Evolutionary conservation across 148 eudicot species (phyloP).

Genomic region (Pouteria glomerata): DNA sequence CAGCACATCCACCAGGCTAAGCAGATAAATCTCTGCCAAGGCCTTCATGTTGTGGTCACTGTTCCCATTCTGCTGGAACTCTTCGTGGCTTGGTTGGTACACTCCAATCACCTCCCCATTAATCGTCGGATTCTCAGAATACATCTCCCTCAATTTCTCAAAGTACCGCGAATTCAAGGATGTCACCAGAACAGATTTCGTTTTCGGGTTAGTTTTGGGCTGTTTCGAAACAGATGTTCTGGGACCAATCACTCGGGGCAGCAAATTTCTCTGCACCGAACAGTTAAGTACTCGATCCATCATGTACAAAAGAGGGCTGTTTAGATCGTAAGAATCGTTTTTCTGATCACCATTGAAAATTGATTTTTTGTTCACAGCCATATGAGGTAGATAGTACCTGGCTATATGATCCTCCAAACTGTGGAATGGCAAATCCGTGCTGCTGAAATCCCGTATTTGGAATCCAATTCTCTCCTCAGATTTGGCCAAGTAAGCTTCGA

Average conservation of each 20-base stretch:
- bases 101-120: constrained; percentile 62
- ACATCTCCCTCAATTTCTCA: constrained; percentile 54
- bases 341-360: neutral
- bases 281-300: constrained; percentile 68
- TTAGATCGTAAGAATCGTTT: neutral
- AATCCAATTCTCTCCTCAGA: constrained; percentile 82
- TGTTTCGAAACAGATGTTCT: constrained; percentile 17
- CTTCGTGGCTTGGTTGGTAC: constrained; percentile 88
- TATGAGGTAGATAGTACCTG: constrained; percentile 10
- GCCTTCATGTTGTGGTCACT: constrained; percentile 66
- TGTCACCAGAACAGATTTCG: constrained; percentile 63
- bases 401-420: constrained; percentile 6
- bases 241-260: constrained; percentile 34
- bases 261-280: constrained; percentile 49
- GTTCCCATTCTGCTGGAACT: constrained; percentile 53
- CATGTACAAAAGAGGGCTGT: constrained; percentile 25
- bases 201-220: constrained; percentile 24
- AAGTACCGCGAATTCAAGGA: constrained; percentile 62
- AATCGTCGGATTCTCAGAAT: constrained; percentile 69
- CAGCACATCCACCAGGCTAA: constrained; percentile 69
- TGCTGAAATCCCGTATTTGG: constrained; percentile 64
- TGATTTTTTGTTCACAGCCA: neutral
- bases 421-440: constrained; percentile 47
- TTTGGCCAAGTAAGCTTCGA: constrained; percentile 68
- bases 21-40: constrained; percentile 91